Evolutionary conservation across 2,329 filamentous ascomycete species (phyloP).

Genomic region (Raffaelea arxii): DNA sequence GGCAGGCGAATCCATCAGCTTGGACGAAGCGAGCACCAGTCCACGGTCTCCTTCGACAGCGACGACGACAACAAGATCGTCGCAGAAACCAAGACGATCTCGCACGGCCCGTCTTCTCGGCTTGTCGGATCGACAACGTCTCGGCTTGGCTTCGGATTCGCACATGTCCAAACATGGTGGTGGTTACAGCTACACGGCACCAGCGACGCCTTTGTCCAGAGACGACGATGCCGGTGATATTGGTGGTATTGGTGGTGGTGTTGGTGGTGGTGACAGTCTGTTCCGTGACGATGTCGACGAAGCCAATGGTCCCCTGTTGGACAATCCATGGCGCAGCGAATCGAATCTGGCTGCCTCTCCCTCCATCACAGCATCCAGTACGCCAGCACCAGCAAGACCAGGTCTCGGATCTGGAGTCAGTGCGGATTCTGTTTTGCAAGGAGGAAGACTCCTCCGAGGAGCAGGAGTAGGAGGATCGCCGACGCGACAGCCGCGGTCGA

Average conservation of each 20-base stretch:
- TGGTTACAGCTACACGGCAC: too few species aligned
- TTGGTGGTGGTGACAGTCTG: too few species aligned
- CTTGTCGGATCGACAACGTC: too few species aligned
- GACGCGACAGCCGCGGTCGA: slow-evolving; percentile 12
- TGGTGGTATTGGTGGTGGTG: too few species aligned
- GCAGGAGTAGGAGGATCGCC: slow-evolving; percentile 10
- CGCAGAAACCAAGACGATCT: neutral
- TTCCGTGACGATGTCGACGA: slow-evolving; percentile 1
- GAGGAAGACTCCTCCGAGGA: slow-evolving; percentile 3
- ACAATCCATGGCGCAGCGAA: slow-evolving; percentile 29
- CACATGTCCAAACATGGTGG: too few species aligned
- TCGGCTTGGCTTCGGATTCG: too few species aligned
- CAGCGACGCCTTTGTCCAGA: too few species aligned
- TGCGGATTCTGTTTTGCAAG: slow-evolving; percentile 17
- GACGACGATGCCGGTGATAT: too few species aligned
- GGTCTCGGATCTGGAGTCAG: slow-evolving; percentile 15
- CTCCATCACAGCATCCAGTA: slow-evolving; percentile 12
- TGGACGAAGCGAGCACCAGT: slow-evolving; percentile 24
- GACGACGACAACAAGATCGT: neutral
- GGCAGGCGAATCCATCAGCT: slow-evolving; percentile 47
- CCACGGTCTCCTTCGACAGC: neutral
- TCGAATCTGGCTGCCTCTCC: neutral
- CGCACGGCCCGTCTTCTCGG: slow-evolving; percentile 27
- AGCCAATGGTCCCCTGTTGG: slow-evolving; percentile 23
- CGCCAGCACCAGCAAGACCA: neutral